Conservation (phyloP, 78 protist genomes). For the Anaeramoeba flamelloides region DNA sequence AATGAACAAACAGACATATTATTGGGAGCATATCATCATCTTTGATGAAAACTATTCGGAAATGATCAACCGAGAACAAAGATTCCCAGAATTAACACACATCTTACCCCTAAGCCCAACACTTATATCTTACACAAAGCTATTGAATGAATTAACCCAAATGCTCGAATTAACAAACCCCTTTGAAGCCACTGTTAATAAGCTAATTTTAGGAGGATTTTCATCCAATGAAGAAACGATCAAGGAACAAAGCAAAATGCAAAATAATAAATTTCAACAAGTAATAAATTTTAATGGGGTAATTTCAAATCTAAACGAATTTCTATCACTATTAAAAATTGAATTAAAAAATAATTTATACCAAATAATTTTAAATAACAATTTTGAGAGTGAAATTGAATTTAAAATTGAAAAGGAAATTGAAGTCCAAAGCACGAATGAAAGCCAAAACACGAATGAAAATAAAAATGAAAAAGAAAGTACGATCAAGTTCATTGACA, state of each 20-base stretch:
- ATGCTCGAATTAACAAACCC: background rate
- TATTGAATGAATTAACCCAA: background rate
- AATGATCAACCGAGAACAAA: no score
- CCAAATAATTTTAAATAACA: no score
- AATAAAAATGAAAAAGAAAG: background rate
- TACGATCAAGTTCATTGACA: background rate
- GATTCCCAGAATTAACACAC: no score
- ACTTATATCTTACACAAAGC: background rate
- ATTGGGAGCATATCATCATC: no score
- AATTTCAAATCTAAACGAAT: background rate
- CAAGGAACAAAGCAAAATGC: background rate
- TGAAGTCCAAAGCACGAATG: background rate
- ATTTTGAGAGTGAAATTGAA: background rate
- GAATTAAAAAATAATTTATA: background rate
- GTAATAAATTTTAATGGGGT: background rate
- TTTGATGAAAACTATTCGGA: no score
- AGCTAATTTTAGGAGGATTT: background rate
- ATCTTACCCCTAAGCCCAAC: no score
- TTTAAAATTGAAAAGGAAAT: background rate
- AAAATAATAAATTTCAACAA: background rate
- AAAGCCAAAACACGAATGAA: background rate
- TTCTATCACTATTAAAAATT: background rate
- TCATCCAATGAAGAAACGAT: background rate
- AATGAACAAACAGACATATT: no score
- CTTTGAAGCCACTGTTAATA: background rate